Percentiles rank a stretch among this genome's conserved stretches.
Evolutionary conservation across 805 yeast genomes (phyloP).

Genomic region (Candida broadrunensis): DNA sequence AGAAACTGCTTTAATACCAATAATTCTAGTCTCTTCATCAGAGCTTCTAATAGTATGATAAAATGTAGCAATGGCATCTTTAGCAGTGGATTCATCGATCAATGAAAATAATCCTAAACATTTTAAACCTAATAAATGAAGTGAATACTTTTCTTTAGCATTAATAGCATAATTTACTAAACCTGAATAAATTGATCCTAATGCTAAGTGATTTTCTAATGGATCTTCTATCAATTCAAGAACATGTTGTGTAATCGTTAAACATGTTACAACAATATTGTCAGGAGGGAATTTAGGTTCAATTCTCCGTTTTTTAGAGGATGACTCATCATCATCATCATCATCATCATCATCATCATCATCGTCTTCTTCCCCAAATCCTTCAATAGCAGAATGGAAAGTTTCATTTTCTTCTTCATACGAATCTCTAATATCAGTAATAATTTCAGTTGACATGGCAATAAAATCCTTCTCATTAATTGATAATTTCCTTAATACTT

Average conservation of each 20-base stretch:
- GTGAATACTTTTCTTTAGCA: constrained; percentile 45
- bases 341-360: constrained; percentile 16
- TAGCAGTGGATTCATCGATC: constrained; percentile 60
- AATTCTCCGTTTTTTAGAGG: constrained; percentile 26
- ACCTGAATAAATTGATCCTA: constrained; percentile 70
- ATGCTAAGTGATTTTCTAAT: constrained; percentile 58
- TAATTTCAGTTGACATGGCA: constrained; percentile 78
- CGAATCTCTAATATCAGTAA: constrained; percentile 79
- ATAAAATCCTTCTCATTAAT: constrained; percentile 82
- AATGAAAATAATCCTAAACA: constrained; percentile 81
- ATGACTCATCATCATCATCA: constrained; percentile 16
- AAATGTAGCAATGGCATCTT: constrained; percentile 62
- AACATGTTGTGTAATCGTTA: constrained; percentile 65
- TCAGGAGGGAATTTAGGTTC: constrained; percentile 42
- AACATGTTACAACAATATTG: constrained; percentile 57
- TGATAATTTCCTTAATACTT: constrained; percentile 67
- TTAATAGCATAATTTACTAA: constrained; percentile 73
- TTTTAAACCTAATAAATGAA: constrained; percentile 63
- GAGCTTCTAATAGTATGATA: constrained; percentile 67
- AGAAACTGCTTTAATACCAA: constrained; percentile 67
- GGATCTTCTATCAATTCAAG: constrained; percentile 66
- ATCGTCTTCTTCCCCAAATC: constrained; percentile 20
- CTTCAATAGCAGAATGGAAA: constrained; percentile 45
- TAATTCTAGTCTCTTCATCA: constrained; percentile 56
- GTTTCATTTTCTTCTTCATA: constrained; percentile 49